Conservation (phyloP, 441 rosid species). For the Populus tomentosa region DNA sequence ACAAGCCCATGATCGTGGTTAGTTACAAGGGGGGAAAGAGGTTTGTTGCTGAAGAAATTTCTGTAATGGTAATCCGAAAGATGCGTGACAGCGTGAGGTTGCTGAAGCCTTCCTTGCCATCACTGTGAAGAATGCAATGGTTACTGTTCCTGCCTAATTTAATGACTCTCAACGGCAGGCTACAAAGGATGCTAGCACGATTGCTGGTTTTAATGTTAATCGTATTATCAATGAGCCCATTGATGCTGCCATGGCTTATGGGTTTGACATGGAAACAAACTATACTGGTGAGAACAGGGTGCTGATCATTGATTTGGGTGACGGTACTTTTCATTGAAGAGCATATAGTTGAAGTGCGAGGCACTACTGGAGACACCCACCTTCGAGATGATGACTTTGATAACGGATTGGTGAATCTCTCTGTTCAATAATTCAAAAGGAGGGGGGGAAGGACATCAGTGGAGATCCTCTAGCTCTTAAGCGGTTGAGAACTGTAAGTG, state of each 20-base stretch:
- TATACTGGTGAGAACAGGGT: constrained; percentile 55
- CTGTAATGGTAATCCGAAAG: constrained; percentile 40
- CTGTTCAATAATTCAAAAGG: constrained; percentile 62
- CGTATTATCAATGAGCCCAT: constrained; percentile 52
- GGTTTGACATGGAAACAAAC: constrained; percentile 48
- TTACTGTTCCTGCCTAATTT: constrained; percentile 65
- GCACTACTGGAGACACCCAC: constrained; percentile 60
- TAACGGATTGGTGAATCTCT: constrained; percentile 36
- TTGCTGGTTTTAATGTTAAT: constrained; percentile 32
- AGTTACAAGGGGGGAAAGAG: constrained; percentile 51
- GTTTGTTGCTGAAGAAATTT: constrained; percentile 57
- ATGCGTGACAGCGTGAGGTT: constrained; percentile 68
- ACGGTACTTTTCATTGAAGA: constrained; percentile 60
- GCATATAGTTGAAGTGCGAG: constrained; percentile 56
- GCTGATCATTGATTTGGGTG: constrained; percentile 40
- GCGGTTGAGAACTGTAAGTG: background rate
- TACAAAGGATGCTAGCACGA: constrained; percentile 39
- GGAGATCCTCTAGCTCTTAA: constrained; percentile 59
- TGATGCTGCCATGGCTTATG: constrained; percentile 63
- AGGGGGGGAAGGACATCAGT: constrained; percentile 54
- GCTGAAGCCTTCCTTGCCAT: constrained; percentile 53
- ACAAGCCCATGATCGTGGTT: constrained; percentile 9
- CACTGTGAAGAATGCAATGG: constrained; percentile 44
- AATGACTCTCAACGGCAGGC: constrained; percentile 56
- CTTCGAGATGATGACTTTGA: constrained; percentile 49